Evolutionary conservation across 2,329 filamentous ascomycete species (phyloP).

Genomic region (Hirsutella rhossiliensis): DNA sequence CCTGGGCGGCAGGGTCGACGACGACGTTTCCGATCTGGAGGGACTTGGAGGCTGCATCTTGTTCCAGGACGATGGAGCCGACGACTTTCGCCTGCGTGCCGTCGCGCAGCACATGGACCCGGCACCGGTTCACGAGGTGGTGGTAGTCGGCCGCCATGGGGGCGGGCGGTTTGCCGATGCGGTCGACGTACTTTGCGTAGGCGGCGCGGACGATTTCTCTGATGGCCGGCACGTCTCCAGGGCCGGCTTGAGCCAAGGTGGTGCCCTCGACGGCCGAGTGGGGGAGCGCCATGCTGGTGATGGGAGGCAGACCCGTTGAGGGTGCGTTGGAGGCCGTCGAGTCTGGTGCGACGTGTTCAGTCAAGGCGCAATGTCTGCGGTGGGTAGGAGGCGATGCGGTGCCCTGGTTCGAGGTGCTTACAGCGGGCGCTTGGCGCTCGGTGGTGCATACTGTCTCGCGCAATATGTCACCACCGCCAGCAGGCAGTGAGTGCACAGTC

Average conservation of each 20-base stretch:
- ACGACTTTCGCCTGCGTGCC: slow-evolving; percentile 1
- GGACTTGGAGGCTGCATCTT: slow-evolving; percentile 5
- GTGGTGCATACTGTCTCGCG: too few species aligned
- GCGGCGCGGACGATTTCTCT: slow-evolving; percentile 16
- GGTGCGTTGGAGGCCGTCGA: too few species aligned
- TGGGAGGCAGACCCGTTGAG: too few species aligned
- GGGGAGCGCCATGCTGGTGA: neutral
- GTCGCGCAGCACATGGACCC: slow-evolving; percentile 13
- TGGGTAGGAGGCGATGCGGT: too few species aligned
- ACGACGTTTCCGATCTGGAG: slow-evolving; percentile 16
- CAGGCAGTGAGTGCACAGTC: too few species aligned
- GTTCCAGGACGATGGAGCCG: slow-evolving; percentile 16
- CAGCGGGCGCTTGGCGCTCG: too few species aligned
- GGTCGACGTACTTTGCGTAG: slow-evolving; percentile 20
- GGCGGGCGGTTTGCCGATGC: slow-evolving; percentile 20
- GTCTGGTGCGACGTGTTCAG: too few species aligned
- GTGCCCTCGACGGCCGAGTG: neutral
- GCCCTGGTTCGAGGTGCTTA: too few species aligned
- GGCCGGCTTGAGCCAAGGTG: neutral
- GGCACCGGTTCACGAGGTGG: slow-evolving; percentile 12
- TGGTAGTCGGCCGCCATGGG: slow-evolving; percentile 23
- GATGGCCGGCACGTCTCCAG: slow-evolving; percentile 6
- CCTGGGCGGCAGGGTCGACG: slow-evolving; percentile 15
- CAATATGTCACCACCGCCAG: too few species aligned
- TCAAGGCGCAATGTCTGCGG: too few species aligned